Percentiles rank a stretch among this genome's conserved stretches.
phyloP scores from a whole-genome alignment of 73 alveolate species.

The Blepharisma stoltei region DNA sequence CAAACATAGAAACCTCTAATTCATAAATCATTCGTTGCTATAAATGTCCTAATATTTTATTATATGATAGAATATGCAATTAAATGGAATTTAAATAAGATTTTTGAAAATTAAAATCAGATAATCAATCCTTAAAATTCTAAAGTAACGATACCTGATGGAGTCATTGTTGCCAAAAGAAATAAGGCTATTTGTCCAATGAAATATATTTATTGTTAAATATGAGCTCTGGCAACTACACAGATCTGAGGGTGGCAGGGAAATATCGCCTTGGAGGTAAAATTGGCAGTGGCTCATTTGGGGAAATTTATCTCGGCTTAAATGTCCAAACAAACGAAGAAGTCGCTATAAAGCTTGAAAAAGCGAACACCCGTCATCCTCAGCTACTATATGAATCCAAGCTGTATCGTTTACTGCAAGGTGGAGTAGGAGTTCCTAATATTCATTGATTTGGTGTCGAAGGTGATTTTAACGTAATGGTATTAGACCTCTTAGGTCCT shows the following conservation, averaged over 20 bases:
- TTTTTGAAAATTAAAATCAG: no score
- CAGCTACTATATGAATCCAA: constrained; percentile 88
- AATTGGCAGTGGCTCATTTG: constrained; percentile 91
- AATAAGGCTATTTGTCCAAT: no score
- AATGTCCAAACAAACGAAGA: constrained; percentile 67
- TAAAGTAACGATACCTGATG: no score
- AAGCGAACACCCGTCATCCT: constrained; percentile 79
- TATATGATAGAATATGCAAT: no score
- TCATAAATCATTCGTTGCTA: no score
- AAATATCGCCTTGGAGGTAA: constrained; percentile 55
- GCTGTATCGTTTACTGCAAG: constrained; percentile 70
- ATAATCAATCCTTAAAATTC: no score
- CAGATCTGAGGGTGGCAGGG: constrained; percentile 68
- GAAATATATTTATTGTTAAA: no score
- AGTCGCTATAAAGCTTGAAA: constrained; percentile 79
- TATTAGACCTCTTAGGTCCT: constrained; percentile 84
- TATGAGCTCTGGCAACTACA: no score
- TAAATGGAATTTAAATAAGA: no score
- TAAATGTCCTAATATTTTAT: no score
- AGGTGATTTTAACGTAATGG: constrained; percentile 77
- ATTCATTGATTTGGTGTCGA: constrained; percentile 59
- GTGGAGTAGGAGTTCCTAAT: constrained; percentile 74
- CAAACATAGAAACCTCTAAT: no score
- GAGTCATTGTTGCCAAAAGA: no score
- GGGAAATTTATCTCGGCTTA: constrained; percentile 75